Base-by-base conservation (phyloP, 2,329 filamentous ascomycete species). In the Diaporthe citriasiana region DNA sequence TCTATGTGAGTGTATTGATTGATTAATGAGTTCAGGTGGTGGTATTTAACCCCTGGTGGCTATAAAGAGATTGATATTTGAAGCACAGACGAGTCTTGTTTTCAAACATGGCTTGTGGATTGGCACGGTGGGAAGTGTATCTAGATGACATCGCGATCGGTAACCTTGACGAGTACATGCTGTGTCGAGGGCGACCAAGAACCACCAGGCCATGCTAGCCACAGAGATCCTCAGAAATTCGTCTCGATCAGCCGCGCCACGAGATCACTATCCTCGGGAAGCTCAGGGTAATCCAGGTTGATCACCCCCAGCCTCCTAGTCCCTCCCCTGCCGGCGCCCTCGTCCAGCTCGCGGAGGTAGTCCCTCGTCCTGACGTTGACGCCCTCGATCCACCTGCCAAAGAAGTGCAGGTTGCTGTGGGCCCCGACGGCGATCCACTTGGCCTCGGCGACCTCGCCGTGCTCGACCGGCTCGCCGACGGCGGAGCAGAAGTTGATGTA, bases 361-460 rank as follows among this genome's bases (percentile, higher is more conserved):
- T 79, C 80, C n/a, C 80, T 77, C 7, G 84, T 78, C 10, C 81
- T 76, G 4, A 81, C 78, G 74, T 87, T 87, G 78, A 87, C 84
- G 25, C 85, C 85, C 25, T 81, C 78, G 42, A 85, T 82, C 83
- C 85, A 87, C 47, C 79, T 78, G 40, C 81, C 81, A 27, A 81
- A 78, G 66, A 85, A 82, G 50, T 68, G 73, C 38, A 75, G 40
- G 25, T 79, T 78, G 76, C 81, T 84, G 76, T 83, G 85, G 0
- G 82, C 85, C 9, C 85, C 85, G 2, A 86, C 80, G 0, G 85
- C 85, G 51, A 87, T 82, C 78, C 84, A 85, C 76, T 86, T 83
- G n/a, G 80, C 78, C 77, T 83, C 81, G 8, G 82, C 82, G 1
- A 84, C 75, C 78, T 83, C 82, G 56, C 82, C 82, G 73, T 82